phyloP scores from a whole-genome alignment of 495 filamentous ascomycete genomes.

The Cairneyella variabilis region DNA sequence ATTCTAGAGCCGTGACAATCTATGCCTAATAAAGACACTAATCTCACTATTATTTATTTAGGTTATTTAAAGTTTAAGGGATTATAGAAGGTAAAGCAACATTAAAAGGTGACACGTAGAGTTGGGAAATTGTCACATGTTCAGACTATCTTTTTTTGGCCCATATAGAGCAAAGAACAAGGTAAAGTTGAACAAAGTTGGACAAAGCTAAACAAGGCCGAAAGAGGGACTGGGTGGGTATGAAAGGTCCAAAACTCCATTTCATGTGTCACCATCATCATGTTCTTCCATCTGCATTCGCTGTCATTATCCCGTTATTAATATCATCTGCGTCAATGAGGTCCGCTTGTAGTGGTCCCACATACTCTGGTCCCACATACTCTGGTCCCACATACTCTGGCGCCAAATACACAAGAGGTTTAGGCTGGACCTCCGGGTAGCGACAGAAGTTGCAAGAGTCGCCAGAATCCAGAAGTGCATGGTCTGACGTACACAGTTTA shows the following conservation, averaged over 20 bases:
- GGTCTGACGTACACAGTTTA: background rate
- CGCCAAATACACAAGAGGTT: background rate
- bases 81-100: too few species aligned
- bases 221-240: background rate
- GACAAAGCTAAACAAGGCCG: background rate
- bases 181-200: conserved; percentile 1
- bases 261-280: background rate
- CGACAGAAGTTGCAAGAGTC: background rate
- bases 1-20: too few species aligned
- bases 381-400: background rate
- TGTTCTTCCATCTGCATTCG: background rate
- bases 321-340: background rate
- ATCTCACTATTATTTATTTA: too few species aligned
- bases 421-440: background rate
- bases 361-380: background rate
- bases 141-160: too few species aligned
- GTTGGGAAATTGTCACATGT: too few species aligned
- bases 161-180: too few species aligned
- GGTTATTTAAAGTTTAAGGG: too few species aligned
- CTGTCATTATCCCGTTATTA: background rate
- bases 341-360: background rate
- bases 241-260: background rate
- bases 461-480: background rate
- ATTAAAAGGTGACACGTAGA: too few species aligned
- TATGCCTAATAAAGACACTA: too few species aligned